Evolutionary conservation across 1,139 yeast species (phyloP).

Genomic region (Yamadazyma spencermartinsiae): DNA sequence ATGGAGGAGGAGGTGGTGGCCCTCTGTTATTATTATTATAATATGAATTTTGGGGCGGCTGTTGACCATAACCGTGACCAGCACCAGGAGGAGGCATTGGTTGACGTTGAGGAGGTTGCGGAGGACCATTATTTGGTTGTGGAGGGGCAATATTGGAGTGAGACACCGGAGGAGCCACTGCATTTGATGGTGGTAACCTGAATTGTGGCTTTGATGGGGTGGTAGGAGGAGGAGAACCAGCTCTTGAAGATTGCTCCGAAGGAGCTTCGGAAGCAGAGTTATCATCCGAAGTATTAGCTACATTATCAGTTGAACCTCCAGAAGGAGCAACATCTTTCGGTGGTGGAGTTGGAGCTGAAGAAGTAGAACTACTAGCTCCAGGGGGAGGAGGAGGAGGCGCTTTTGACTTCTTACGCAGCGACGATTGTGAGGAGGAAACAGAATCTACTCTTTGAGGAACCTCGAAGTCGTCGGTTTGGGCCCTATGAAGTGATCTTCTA

Average conservation of each 20-base stretch:
- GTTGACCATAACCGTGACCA: slow-evolving; percentile 5
- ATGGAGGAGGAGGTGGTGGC: slow-evolving; percentile 22
- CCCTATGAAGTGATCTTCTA: slow-evolving; percentile 45
- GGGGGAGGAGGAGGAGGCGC: slow-evolving; percentile 55
- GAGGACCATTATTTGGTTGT: slow-evolving; percentile 7
- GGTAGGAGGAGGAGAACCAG: slow-evolving; percentile 15
- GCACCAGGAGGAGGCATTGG: slow-evolving; percentile 13
- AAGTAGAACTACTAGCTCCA: slow-evolving; percentile 9
- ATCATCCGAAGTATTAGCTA: slow-evolving; percentile 14
- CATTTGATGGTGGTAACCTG: slow-evolving; percentile 29
- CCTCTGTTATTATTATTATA: slow-evolving; percentile 7
- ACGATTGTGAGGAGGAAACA: slow-evolving; percentile 10
- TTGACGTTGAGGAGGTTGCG: slow-evolving; percentile 5
- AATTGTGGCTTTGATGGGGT: slow-evolving; percentile 20
- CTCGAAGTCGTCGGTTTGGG: slow-evolving; percentile 13
- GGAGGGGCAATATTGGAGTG: slow-evolving; percentile 28
- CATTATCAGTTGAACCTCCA: slow-evolving; percentile 16
- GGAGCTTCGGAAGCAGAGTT: slow-evolving; percentile 13
- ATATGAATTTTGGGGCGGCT: slow-evolving; percentile 2
- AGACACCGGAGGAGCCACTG: slow-evolving; percentile 32
- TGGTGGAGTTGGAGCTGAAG: no score
- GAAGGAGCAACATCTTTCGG: slow-evolving; percentile 5
- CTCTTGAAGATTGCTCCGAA: slow-evolving; percentile 17
- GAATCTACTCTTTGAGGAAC: slow-evolving; percentile 6
- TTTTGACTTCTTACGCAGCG: slow-evolving; percentile 30